Percentiles rank a stretch among this genome's conserved stretches.
phyloP scores from a whole-genome alignment of 305 asterid genomes.

The Fraxinus dipetala region DNA sequence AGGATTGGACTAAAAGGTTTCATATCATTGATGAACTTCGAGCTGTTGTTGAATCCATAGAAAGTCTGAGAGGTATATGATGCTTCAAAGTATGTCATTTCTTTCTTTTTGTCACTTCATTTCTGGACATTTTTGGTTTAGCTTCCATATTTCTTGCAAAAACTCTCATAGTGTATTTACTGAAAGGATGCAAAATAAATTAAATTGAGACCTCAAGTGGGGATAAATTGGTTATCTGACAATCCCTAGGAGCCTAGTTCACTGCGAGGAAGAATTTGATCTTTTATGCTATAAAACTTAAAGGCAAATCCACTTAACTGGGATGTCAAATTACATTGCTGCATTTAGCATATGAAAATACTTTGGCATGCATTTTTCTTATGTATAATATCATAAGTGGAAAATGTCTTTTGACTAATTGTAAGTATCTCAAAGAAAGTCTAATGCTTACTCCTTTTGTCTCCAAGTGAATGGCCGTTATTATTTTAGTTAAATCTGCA shows the following conservation, averaged over 20 bases:
- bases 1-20: constrained; percentile 65
- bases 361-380: not conserved
- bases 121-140: constrained; percentile 8
- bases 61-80: constrained; percentile 74
- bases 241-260: not conserved
- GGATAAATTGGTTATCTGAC: not conserved
- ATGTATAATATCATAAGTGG: not conserved
- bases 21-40: constrained; percentile 55
- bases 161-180: not conserved
- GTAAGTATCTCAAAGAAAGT: not conserved
- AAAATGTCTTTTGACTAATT: not conserved
- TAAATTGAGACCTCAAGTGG: constrained; percentile 1
- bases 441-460: not conserved
- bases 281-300: not conserved
- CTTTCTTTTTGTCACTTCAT: constrained; percentile 3
- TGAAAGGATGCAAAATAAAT: not conserved
- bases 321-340: not conserved
- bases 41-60: constrained; percentile 56
- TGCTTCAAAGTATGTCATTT: constrained; percentile 17
- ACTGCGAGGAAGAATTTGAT: not conserved
- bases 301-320: not conserved
- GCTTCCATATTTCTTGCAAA: not conserved
- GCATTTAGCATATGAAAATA: not conserved
- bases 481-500: not conserved
- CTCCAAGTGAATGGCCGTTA: not conserved